These are phyloP conservation scores for Marasmius tenuissimus DNA, from an alignment of 1,284 basidiomycete species.

Conservation along the genomic window DNA sequence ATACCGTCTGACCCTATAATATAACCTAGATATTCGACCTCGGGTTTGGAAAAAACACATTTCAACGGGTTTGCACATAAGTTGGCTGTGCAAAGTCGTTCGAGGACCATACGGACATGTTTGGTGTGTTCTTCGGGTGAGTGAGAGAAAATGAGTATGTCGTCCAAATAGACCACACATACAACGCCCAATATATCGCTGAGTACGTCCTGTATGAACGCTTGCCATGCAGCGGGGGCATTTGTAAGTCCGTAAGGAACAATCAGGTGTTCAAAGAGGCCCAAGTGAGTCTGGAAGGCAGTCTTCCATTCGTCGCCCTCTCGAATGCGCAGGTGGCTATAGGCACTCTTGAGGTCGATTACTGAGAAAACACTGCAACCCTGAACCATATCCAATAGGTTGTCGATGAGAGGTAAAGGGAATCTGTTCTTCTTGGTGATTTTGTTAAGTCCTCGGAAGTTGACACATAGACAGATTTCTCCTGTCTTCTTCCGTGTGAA, in stretches of 20 bases:
- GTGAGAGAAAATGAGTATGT: constrained; percentile 13
- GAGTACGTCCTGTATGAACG: constrained; percentile 16
- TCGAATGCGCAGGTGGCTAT: constrained; percentile 26
- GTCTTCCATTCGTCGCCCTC: constrained; percentile 3
- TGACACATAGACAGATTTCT: constrained; percentile 28
- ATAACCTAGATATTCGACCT: constrained; percentile 44
- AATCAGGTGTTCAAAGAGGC: constrained; percentile 33
- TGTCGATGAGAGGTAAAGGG: not conserved
- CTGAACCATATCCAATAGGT: not conserved
- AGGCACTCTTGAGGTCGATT: constrained; percentile 28
- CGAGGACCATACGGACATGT: constrained; percentile 33
- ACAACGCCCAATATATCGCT: constrained; percentile 20
- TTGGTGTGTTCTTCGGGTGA: constrained; percentile 18
- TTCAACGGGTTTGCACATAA: constrained; percentile 29
- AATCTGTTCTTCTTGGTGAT: constrained; percentile 13
- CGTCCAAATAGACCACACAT: constrained; percentile 16
- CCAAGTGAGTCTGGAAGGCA: constrained; percentile 17
- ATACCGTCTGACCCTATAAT: constrained; percentile 22
- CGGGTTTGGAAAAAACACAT: no score
- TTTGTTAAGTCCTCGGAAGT: constrained; percentile 30
- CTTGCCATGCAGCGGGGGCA: constrained; percentile 6
- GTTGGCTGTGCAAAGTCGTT: constrained; percentile 26
- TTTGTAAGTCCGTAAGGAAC: constrained; percentile 32
- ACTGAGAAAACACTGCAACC: not conserved
- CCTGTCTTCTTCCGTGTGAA: constrained; percentile 40